Evolutionary conservation across 192 early-diverging fungal genomes (phyloP), one percentile per base, ranked within the genome.

Genomic region (Entomortierella beljakovae): DNA sequence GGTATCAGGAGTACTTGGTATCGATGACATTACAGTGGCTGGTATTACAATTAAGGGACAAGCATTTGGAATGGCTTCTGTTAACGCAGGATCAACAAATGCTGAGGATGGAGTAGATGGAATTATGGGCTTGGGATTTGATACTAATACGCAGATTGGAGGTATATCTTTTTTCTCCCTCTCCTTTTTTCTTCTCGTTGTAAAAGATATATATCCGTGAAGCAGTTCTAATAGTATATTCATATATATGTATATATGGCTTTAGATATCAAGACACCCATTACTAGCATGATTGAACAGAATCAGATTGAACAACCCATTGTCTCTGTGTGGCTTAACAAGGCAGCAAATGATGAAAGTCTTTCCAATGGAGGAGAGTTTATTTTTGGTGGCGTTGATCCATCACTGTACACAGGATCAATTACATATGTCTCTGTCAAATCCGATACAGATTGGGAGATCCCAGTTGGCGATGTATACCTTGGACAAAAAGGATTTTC

Each of bases 271-370:
- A 84, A 61, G 65, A 83, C 63, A 43, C 82, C 69, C 49, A 81
- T 50, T 66, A 86, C 10, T 50, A 83, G 68, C 77, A 84, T 70
- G 86, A 74, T 80, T n/a, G 33, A n/a, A 5, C 82, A 67, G 53
- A 70, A 57, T 56, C 86, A 79, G 28, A 79, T 99, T 42, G 92
- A 96, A 49, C 83, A 96, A 61, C 92, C 91, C 1, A 61, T 98
- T 20, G 97, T 99, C 63, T 93, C 92, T 9, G 95, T 97, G 57
- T 98, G 92, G 85, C 85, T 99, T 48, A 91, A 91, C 53, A 89
- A 98, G 83, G 85, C 84, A 31, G 85, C 79, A 7, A 40, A 79
- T 22, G 89, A 82, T 20, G 91, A 87, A n/a, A n/a, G 58, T 18
- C 59, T 79, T 7, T 70, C 75, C 2, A 63, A 69, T 15, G 95